phyloP scores from a whole-genome alignment of 805 yeast species.

The Candida orba region DNA sequence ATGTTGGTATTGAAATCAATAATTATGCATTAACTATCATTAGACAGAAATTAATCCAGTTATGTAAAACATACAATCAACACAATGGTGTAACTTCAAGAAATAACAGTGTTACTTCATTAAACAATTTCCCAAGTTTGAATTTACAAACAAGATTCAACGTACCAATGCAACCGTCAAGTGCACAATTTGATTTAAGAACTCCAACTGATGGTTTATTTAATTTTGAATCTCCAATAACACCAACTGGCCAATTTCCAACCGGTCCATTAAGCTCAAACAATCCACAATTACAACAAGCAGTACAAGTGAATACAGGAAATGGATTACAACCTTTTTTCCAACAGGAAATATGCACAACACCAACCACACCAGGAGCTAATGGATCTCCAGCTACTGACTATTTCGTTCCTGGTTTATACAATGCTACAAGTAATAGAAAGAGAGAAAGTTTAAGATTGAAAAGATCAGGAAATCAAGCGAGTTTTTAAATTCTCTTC shows the following conservation, averaged over 20 bases:
- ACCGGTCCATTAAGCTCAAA: not conserved
- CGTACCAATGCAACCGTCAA: conserved; percentile 5
- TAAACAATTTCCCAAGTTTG: conserved; percentile 14
- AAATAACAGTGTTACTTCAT: conserved; percentile 15
- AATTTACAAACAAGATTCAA: conserved; percentile 17
- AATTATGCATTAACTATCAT: conserved; percentile 31
- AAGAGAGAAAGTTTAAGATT: conserved; percentile 46
- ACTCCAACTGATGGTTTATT: conserved; percentile 21
- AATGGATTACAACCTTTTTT: conserved; percentile 16
- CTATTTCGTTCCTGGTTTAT: conserved; percentile 19
- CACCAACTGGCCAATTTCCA: conserved; percentile 1
- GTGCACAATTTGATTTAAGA: conserved; percentile 12
- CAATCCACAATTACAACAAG: conserved; percentile 1
- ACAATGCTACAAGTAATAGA: conserved; percentile 41
- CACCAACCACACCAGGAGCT: not conserved
- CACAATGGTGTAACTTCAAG: conserved; percentile 11
- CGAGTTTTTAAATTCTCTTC: conserved; percentile 5
- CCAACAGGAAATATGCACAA: conserved; percentile 9
- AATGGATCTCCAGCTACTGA: conserved; percentile 5
- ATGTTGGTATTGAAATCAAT: conserved; percentile 32
- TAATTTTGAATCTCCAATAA: conserved; percentile 19
- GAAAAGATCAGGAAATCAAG: conserved; percentile 32
- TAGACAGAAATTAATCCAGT: conserved; percentile 30
- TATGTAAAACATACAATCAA: conserved; percentile 9
- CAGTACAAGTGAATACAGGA: not conserved